Evolutionary conservation across 2,329 filamentous ascomycete genomes (phyloP).

Genomic region (Ophiosphaerella korrae): DNA sequence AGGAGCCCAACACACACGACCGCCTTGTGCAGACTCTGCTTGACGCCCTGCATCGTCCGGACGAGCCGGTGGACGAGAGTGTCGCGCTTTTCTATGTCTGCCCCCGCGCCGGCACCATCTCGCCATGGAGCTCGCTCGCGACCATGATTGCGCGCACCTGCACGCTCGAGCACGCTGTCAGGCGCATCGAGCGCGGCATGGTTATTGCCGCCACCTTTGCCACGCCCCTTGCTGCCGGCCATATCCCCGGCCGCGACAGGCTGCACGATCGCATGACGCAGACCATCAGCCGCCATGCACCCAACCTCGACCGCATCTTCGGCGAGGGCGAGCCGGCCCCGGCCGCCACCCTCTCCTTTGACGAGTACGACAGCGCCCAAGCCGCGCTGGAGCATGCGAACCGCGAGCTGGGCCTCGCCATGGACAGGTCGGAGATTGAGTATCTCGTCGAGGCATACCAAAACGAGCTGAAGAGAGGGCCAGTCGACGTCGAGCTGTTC

Average conservation of each 20-base stretch:
- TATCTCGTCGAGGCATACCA: constrained; percentile 89
- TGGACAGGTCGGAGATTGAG: constrained; percentile 88
- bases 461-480: constrained; percentile 65
- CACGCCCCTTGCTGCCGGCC: constrained; percentile 54
- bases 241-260: constrained; percentile 68
- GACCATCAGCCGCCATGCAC: constrained; percentile 68
- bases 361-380: constrained; percentile 67
- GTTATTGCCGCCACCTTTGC: constrained; percentile 71
- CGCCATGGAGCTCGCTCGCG: constrained; percentile 96
- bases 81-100: constrained; percentile 71
- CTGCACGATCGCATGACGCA: constrained; percentile 97
- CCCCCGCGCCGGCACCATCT: constrained; percentile 81
- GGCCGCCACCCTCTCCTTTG: constrained; percentile 75
- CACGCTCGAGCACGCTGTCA: constrained; percentile 71
- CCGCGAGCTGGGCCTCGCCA: constrained; percentile 77
- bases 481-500: constrained; percentile 93
- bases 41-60: constrained; percentile 56
- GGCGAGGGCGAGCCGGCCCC: constrained; percentile 68
- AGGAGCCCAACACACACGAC: constrained; percentile 54
- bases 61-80: constrained; percentile 56
- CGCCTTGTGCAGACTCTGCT: constrained; percentile 52
- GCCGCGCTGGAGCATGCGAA: constrained; percentile 83
- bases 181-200: constrained; percentile 86
- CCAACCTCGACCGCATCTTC: constrained; percentile 78
- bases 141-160: constrained; percentile 94